Conservation (phyloP, 177 flowering plant species). For the Vitis hybrid region DNA sequence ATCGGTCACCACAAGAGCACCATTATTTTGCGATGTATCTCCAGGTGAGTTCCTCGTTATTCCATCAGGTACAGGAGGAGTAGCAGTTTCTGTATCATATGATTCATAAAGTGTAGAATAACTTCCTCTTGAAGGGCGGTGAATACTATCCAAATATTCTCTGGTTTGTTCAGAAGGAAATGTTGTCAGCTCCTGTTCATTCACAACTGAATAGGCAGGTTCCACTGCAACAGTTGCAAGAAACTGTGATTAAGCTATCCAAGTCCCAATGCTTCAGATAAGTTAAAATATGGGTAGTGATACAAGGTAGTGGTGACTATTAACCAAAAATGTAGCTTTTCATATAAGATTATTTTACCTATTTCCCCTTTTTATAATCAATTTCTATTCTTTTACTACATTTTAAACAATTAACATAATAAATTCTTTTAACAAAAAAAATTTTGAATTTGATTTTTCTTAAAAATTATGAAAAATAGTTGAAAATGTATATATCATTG, state of each 20-base stretch:
- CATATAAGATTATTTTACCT: too few relatives aligned
- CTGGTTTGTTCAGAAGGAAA: conserved; percentile 39
- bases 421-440: too few relatives aligned
- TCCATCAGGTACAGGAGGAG: conserved; percentile 31
- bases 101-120: conserved; percentile 27
- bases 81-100: conserved; percentile 22
- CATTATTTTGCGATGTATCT: conserved; percentile 31
- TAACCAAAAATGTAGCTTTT: neutral
- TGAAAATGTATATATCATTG: too few relatives aligned
- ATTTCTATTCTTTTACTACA: too few relatives aligned
- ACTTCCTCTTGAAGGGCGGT: conserved; percentile 33
- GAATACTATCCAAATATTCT: conserved; percentile 19
- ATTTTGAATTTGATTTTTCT: too few relatives aligned
- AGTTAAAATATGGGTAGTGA: neutral
- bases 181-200: conserved; percentile 51
- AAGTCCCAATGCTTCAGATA: neutral
- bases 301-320: neutral
- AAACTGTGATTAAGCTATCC: neutral
- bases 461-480: too few relatives aligned
- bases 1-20: conserved; percentile 33
- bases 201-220: conserved; percentile 18
- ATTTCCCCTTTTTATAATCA: too few relatives aligned
- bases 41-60: conserved; percentile 28
- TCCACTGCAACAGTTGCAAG: conserved; percentile 37
- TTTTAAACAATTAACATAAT: too few relatives aligned